Base-by-base conservation (phyloP, 2,329 filamentous ascomycete species). In the Diaporthe eres region DNA sequence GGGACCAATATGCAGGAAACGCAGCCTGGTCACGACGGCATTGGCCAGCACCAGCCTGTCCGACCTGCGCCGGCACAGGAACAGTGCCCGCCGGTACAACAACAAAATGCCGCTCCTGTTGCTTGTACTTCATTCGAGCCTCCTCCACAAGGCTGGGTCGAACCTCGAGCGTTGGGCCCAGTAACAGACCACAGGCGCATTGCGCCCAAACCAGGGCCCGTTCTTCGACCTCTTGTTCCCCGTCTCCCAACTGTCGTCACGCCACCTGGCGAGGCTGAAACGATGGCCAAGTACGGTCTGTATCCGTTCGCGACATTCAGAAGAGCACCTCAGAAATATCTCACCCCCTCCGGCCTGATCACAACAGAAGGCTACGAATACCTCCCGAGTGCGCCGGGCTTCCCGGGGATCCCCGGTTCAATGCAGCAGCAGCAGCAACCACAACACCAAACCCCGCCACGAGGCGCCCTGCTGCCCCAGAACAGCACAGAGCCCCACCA, bases 321-420 rank as follows among this genome's bases (percentile, higher is more conserved):
- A 19, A 68, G 58, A 55, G 10, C 67, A 47, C 60, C 71, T 12
- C 72, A 72, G 22, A 71, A 65, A 31, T 76, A 72, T 15, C 58
- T 63, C 15, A 61, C 67, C 0, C 72, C 72, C 1, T 42, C 10
- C 1, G 75, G 75, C 3, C 44, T 68, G 17, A 55, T 76, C 51
- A 61, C 55, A 3, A 68, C 65, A n/a, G 44, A 74, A n/a, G 72
- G 75, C 2, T 75, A 72, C 42, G 75, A 75, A 49, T 75, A 72
- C 44, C 42, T 75, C 12, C 65, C 72, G 15, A 15, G n/a, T 4
- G 58, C 67, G 0, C 55, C 47, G 4, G 34, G 12, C 1, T 42
- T 53, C 3, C 37, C 74, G n/a, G 37, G 39, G 12, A 7, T 34
- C 4, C n/a, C 25, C n/a, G 34, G 17, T 39, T n/a, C 47, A 10